These are phyloP conservation scores for Annulohypoxylon bovei DNA, from an alignment of 495 filamentous ascomycete genomes.

Conservation along the genomic window DNA sequence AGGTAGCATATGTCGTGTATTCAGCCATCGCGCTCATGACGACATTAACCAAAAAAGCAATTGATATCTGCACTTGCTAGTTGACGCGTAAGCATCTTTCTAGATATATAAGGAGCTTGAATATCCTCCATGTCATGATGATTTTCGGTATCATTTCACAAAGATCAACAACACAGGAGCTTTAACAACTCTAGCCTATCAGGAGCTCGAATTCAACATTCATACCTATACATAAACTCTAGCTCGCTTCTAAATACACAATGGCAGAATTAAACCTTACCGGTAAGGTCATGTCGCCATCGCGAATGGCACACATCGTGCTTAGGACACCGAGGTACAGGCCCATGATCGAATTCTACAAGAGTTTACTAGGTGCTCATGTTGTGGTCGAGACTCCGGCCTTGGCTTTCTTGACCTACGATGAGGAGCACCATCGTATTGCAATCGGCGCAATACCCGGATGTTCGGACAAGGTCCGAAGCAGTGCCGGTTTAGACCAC, in stretches of 20 bases:
- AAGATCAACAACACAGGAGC: background rate
- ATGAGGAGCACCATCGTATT: slow-evolving; percentile 61
- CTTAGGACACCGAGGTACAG: slow-evolving; percentile 43
- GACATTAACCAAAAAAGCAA: background rate
- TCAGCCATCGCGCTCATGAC: background rate
- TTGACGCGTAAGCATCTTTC: background rate
- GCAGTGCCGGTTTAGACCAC: slow-evolving; percentile 51
- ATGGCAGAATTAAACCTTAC: slow-evolving; percentile 26
- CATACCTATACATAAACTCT: background rate
- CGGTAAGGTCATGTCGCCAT: slow-evolving; percentile 41
- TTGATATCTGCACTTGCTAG: background rate
- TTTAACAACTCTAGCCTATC: background rate
- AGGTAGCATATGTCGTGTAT: background rate
- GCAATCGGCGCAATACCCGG: slow-evolving; percentile 48
- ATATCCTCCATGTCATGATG: background rate
- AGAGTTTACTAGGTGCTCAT: slow-evolving; percentile 47
- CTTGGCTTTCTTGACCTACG: slow-evolving; percentile 55
- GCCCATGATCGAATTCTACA: slow-evolving; percentile 50
- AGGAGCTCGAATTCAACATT: slow-evolving; percentile 5
- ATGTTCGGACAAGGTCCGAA: slow-evolving; percentile 24
- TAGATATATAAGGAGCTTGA: background rate
- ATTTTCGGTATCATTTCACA: background rate
- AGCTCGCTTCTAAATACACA: background rate
- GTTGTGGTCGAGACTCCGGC: slow-evolving; percentile 25
- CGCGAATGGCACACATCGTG: slow-evolving; percentile 41